Evolutionary conservation across 192 early-diverging fungal genomes (phyloP), one percentile per base, ranked within the genome.

Genomic region (Podila minutissima): DNA sequence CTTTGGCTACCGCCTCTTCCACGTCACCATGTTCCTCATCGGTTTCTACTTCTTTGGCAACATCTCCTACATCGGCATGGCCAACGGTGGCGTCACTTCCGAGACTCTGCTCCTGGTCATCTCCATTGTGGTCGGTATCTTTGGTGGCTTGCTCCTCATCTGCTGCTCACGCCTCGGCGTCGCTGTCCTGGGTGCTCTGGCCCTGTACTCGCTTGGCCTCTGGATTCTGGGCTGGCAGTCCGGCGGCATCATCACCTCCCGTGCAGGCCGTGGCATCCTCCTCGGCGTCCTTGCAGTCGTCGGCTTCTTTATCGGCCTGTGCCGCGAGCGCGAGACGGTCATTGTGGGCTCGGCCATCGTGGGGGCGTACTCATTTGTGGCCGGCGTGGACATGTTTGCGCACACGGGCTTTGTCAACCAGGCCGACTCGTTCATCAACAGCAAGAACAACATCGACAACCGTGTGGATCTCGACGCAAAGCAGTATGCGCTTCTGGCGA

Each of bases 311-410:
- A 5, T 79, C 22, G 76, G 76, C 38, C 48, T 92, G 89, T 60
- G 63, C 89, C 66, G 89, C 93, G 78, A 88, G 87, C 8, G 81
- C 82, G 76, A 79, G 59, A 72, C 48, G 5, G 76, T 91, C 7
- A 86, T 91, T 41, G 59, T 90, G 28, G 72, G 75, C 9, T 88
- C 88, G 9, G 62, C 83, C 5, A 66, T 90, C 58, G 62, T 87
- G 38, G 88, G 89, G 17, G 75, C 87, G 15, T 88, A 83, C 50
- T 67, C 85, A 9, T 75, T 89, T 31, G 84, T 92, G 33, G 38
- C 85, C 22, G 90, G 88, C 11, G 64, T 91, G 1, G 90, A 91
- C 65, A 49, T 88, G 2, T 92, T 88, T 63, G 74, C 84, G 0
- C 85, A 87, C 49, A 89, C 88, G 29, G 89, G 88, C 3, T 88